Evolutionary conservation across 2,329 filamentous ascomycete genomes (phyloP).

Genomic region (Lomentospora prolificans): DNA sequence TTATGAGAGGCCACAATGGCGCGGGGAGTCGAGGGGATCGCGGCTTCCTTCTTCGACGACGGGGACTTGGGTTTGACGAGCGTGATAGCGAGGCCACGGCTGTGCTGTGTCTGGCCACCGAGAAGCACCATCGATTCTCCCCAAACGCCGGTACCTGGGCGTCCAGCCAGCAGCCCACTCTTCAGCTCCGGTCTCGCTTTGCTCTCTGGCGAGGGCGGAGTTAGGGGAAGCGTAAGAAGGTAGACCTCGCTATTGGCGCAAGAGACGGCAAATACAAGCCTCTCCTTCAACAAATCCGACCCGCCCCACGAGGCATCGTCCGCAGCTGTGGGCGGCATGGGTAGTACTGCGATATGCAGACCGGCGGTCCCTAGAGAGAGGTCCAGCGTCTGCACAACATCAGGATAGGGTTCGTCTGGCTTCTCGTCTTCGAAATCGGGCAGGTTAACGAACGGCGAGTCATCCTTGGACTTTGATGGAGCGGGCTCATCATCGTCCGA

Average conservation of each 20-base stretch:
- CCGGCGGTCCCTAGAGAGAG: slow-evolving; percentile 48
- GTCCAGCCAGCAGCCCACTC: slow-evolving; percentile 38
- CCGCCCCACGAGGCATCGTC: slow-evolving; percentile 39
- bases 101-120: slow-evolving; percentile 40
- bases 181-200: slow-evolving; percentile 46
- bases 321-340: slow-evolving; percentile 36
- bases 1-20: slow-evolving; percentile 52
- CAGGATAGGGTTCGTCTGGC: slow-evolving; percentile 39
- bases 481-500: slow-evolving; percentile 48
- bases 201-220: slow-evolving; percentile 50
- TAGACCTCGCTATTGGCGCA: slow-evolving; percentile 48
- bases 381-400: slow-evolving; percentile 50
- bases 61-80: slow-evolving; percentile 31
- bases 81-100: slow-evolving; percentile 46
- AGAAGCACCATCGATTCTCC: slow-evolving; percentile 48
- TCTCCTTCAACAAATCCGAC: slow-evolving; percentile 40
- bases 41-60: slow-evolving; percentile 9
- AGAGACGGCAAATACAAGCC: slow-evolving; percentile 51
- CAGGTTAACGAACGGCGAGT: slow-evolving; percentile 33
- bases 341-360: slow-evolving; percentile 45
- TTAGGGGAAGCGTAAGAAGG: slow-evolving; percentile 49
- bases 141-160: slow-evolving; percentile 52
- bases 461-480: slow-evolving; percentile 14
- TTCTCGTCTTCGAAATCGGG: slow-evolving; percentile 47
- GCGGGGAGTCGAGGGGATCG: slow-evolving; percentile 24